Conservation (phyloP, 768 basidiomycete species). For the Punctularia strigosozonata region DNA sequence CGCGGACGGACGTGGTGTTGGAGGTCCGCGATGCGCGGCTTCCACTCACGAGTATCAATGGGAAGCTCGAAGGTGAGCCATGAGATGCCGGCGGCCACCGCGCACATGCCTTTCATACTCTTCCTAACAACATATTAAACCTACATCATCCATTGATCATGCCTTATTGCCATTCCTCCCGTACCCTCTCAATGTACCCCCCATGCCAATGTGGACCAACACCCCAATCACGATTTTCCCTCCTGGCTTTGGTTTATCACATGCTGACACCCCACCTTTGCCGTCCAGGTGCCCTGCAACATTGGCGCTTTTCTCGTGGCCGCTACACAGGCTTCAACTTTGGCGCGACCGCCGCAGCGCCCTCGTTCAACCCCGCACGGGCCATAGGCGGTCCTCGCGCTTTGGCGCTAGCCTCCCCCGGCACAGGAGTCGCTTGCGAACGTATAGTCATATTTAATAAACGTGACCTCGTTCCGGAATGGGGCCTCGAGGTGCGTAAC, state of each 20-base stretch:
- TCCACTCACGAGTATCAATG: slow-evolving; percentile 90
- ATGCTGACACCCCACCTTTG: slow-evolving; percentile 5
- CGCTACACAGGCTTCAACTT: no score
- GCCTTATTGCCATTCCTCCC: no score
- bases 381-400: background rate
- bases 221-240: no score
- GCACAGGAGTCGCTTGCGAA: slow-evolving; percentile 34
- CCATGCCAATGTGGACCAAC: no score
- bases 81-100: no score
- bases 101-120: no score
- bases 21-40: slow-evolving; percentile 90
- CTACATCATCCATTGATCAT: no score
- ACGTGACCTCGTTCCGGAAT: slow-evolving; percentile 79
- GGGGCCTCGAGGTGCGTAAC: slow-evolving; percentile 73
- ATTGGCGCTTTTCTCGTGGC: slow-evolving; percentile 62
- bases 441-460: slow-evolving; percentile 90
- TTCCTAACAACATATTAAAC: no score
- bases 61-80: slow-evolving; percentile 69
- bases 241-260: no score
- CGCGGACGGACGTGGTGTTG: slow-evolving; percentile 82
- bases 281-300: slow-evolving; percentile 43
- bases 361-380: no score
- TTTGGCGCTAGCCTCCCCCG: background rate
- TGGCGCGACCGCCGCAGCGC: no score
- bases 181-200: no score